A percentile compares a stretch with the other conserved stretches of the same genome.
Evolutionary conservation across 2,329 filamentous ascomycete genomes (phyloP).

Genomic region (Nakataea oryzae): DNA sequence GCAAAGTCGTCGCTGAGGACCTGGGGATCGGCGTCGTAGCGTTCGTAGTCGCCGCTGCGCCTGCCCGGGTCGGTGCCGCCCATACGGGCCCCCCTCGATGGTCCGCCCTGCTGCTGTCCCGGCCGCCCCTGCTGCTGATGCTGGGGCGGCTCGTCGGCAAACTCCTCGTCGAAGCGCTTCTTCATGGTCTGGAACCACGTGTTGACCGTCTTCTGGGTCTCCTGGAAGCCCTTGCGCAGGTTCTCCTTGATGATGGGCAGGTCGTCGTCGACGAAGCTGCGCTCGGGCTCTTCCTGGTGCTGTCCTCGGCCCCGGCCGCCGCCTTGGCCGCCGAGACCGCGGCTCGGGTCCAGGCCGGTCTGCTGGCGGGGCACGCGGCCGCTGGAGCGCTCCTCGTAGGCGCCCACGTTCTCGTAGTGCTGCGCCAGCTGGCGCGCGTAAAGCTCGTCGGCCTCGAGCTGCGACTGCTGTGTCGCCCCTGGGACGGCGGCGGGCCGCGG

Average conservation of each 20-base stretch:
- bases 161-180: constrained; percentile 88
- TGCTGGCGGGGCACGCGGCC: constrained; percentile 30
- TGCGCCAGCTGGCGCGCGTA: constrained; percentile 87
- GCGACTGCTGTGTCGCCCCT: constrained; percentile 52
- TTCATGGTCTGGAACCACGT: constrained; percentile 84
- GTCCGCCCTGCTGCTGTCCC: constrained; percentile 17
- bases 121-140: constrained; percentile 10
- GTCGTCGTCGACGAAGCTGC: constrained; percentile 93
- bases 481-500: constrained; percentile 51
- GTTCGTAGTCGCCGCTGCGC: constrained; percentile 77
- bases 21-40: constrained; percentile 90
- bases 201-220: constrained; percentile 90
- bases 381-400: constrained; percentile 46
- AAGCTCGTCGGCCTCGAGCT: constrained; percentile 82
- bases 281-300: constrained; percentile 34
- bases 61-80: constrained; percentile 47
- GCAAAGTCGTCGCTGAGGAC: constrained; percentile 85
- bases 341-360: constrained; percentile 44
- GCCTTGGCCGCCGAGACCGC: no score
- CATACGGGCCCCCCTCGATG: constrained; percentile 36
- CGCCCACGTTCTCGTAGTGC: constrained; percentile 63
- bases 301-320: constrained; percentile 18
- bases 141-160: constrained; percentile 50
- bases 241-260: constrained; percentile 89
- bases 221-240: constrained; percentile 84